phyloP scores from a whole-genome alignment of 139 green algal species.

The Parachlorella kessleri region DNA sequence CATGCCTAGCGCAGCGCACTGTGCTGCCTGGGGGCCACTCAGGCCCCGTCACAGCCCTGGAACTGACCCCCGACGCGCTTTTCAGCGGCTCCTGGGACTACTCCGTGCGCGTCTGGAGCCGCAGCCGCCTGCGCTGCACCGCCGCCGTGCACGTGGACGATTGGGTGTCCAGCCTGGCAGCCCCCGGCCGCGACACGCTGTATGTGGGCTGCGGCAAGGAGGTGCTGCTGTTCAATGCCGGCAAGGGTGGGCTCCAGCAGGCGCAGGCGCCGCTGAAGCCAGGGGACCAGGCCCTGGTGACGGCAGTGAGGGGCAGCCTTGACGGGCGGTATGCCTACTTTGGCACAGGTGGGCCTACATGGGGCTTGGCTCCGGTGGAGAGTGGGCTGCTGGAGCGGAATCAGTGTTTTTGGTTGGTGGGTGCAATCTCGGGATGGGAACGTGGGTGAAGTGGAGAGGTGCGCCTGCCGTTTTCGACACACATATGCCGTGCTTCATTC shows the following conservation, averaged over 20 bases:
- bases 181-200: not conserved
- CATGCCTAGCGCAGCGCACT: not conserved
- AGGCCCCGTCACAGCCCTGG: conserved; percentile 60
- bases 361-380: no score
- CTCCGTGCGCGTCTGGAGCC: conserved; percentile 55
- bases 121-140: not conserved
- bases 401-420: no score
- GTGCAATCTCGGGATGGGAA: no score
- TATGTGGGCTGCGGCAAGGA: not conserved
- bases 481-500: no score
- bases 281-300: not conserved
- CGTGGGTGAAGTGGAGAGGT: no score
- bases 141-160: conserved; percentile 52
- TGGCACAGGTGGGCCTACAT: not conserved
- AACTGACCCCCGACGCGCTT: conserved; percentile 32
- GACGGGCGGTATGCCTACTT: conserved; percentile 5
- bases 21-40: conserved; percentile 56
- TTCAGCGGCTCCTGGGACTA: conserved; percentile 62
- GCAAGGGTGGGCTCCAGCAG: not conserved
- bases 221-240: not conserved
- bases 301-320: not conserved
- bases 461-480: no score
- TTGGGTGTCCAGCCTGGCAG: conserved; percentile 61
- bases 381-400: no score
- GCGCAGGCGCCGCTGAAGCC: not conserved